Evolutionary conservation across 169 alveolate species (phyloP).

Genomic region (Pseudocohnilembus persalinus): DNA sequence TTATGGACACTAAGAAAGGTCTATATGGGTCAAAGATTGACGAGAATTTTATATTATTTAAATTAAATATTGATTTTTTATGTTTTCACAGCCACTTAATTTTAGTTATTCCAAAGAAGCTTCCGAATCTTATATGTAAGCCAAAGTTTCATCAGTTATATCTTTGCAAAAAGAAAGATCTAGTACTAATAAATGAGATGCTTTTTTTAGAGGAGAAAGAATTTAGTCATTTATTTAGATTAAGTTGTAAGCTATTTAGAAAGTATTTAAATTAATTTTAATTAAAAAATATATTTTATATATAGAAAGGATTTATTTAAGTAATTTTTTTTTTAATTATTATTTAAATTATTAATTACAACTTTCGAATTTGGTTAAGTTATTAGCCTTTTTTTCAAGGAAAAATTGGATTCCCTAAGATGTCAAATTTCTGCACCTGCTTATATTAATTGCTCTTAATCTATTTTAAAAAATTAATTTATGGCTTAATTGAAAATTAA

Average conservation of each 20-base stretch:
- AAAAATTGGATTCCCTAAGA: constrained; percentile 28
- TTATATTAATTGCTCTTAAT: constrained; percentile 22
- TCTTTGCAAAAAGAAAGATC: background rate
- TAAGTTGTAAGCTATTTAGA: background rate
- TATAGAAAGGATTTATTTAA: too few relatives aligned
- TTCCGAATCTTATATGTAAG: background rate
- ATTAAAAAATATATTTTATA: too few relatives aligned
- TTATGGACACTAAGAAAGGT: background rate
- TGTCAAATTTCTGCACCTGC: constrained; percentile 26
- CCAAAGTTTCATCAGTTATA: background rate
- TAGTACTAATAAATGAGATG: background rate
- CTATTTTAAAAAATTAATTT: background rate
- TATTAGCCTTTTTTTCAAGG: background rate
- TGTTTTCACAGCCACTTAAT: background rate
- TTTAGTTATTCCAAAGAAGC: background rate
- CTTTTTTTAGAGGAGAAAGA: background rate
- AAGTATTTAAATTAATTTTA: too few relatives aligned
- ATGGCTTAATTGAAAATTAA: background rate
- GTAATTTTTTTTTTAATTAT: too few relatives aligned
- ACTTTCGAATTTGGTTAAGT: constrained; percentile 1
- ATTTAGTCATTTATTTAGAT: background rate
- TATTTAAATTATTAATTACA: constrained; percentile 7
- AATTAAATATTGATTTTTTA: background rate
- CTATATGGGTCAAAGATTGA: background rate
- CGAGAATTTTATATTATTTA: too few relatives aligned